Evolutionary conservation across 169 alveolate genomes (phyloP).

Genomic region (Eimeria maxima): DNA sequence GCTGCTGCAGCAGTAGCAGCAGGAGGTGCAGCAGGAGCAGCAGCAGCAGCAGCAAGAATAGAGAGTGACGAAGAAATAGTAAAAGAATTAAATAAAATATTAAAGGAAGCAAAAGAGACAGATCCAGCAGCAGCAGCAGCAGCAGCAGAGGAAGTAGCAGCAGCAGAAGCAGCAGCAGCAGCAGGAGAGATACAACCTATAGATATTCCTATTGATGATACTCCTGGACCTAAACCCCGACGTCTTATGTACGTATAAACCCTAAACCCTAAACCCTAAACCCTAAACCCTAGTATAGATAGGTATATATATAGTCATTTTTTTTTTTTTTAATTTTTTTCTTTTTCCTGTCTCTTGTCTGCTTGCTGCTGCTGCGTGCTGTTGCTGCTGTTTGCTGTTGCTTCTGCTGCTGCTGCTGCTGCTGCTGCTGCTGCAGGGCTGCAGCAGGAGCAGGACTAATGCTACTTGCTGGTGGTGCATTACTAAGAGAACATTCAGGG

Average conservation of each 20-base stretch:
- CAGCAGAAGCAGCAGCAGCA: neutral
- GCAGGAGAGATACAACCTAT: neutral
- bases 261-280: neutral
- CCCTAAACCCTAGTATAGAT: neutral
- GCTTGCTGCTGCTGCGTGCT: neutral
- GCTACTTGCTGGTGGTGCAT: slow-evolving; percentile 24
- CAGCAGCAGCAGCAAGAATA: neutral
- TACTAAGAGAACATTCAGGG: neutral
- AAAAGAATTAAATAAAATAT: no score
- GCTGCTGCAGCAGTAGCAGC: neutral
- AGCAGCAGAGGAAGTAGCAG: neutral
- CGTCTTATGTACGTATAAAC: neutral
- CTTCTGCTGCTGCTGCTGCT: slow-evolving; percentile 43
- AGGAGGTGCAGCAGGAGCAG: neutral
- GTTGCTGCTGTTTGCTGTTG: slow-evolving; percentile 25
- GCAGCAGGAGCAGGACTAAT: neutral
- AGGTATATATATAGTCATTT: neutral
- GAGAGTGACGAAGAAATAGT: no score
- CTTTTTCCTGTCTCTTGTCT: neutral
- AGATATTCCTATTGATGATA: neutral
- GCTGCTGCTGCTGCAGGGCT: slow-evolving; percentile 23
- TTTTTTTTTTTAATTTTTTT: neutral
- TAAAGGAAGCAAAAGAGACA: neutral
- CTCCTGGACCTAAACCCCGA: neutral
- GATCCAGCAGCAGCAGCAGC: neutral